Base-by-base conservation (phyloP, 169 alveolate species). In the Amoebophrya sp. region DNA sequence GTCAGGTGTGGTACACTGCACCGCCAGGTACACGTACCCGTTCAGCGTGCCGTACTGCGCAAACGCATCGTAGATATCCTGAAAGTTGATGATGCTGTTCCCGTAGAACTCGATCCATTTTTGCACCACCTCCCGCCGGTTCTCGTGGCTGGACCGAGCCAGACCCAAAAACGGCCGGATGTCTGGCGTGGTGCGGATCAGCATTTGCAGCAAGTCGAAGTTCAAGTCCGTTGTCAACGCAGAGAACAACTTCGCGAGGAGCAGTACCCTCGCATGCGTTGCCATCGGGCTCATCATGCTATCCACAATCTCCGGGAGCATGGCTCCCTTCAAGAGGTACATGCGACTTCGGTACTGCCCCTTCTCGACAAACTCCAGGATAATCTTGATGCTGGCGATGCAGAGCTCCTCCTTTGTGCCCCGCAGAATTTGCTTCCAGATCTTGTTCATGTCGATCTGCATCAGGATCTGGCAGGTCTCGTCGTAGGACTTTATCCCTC, bases 371-470 rank as follows among this genome's bases (percentile, higher is more conserved):
- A 66, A 66, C 83, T 18, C 83, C 35, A 66, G 83, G 10, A 66
- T 66, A 2, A 66, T 1, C 83, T 25, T 7, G 32, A 66, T 2
- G 35, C 32, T 12, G 10, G 83, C 83, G 38, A 66, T 25, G 32
- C 83, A 66, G 32, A 66, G 83, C 83, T 66, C 83, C 83, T 66
- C 83, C 83, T 66, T 66, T 25, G 83, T 66, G 83, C 83, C 83
- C 83, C 83, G 29, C 83, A 66, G 18, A 66, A 66, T 66, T 25
- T 66, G 83, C 35, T 66, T 66, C 83, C 83, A 66, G 32, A 66
- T 25, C 83, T 25, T 2, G 83, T 66, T 66, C 83, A 66, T n/a
- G 83, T 66, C 83, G 38, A 66, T n/a, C 83, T 66, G 83, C 83
- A 66, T 66, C 83, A 66, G 18, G 32, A 66, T 25, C 35, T 66